phyloP scores from a whole-genome alignment of 164 flowering plant species.

The Amborella trichopoda region DNA sequence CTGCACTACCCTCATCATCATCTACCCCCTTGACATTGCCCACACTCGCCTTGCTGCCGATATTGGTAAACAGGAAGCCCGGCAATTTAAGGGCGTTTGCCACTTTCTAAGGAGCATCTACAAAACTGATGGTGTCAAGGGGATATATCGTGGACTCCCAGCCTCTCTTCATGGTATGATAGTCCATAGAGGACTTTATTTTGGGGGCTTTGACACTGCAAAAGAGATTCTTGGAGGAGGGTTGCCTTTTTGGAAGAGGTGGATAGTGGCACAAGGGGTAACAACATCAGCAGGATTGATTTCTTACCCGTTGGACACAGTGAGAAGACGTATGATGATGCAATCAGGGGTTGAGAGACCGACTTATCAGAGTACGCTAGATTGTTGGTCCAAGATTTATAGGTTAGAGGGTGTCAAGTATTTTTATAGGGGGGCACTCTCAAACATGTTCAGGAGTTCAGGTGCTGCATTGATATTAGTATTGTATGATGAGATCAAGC shows the following conservation, averaged over 20 bases:
- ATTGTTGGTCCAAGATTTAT: slow-evolving; percentile 91
- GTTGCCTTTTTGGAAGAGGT: slow-evolving; percentile 71
- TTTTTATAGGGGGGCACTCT: slow-evolving; percentile 84
- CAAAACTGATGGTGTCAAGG: slow-evolving; percentile 65
- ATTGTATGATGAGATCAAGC: slow-evolving; percentile 82
- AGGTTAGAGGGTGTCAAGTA: slow-evolving; percentile 55
- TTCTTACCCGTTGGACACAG: slow-evolving; percentile 92
- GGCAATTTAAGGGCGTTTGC: slow-evolving; percentile 74
- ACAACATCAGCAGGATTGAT: slow-evolving; percentile 86
- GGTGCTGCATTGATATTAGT: slow-evolving; percentile 95
- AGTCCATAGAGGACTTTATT: slow-evolving; percentile 84
- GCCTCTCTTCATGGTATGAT: slow-evolving; percentile 95
- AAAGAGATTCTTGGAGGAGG: slow-evolving; percentile 63
- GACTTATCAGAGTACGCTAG: slow-evolving; percentile 58
- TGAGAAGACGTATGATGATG: slow-evolving; percentile 97
- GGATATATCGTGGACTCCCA: slow-evolving; percentile 84
- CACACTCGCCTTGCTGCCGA: slow-evolving; percentile 98
- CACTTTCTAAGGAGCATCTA: slow-evolving; percentile 67
- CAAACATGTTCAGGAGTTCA: slow-evolving; percentile 87
- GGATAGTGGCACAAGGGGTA: slow-evolving; percentile 86
- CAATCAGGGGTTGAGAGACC: slow-evolving; percentile 73
- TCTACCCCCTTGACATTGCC: slow-evolving; percentile 95
- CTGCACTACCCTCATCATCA: slow-evolving; percentile 72
- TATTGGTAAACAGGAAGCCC: slow-evolving; percentile 49
- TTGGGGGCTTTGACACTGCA: slow-evolving; percentile 93